Conservation (phyloP, 768 basidiomycete species). For the Serpula lacrymans region DNA sequence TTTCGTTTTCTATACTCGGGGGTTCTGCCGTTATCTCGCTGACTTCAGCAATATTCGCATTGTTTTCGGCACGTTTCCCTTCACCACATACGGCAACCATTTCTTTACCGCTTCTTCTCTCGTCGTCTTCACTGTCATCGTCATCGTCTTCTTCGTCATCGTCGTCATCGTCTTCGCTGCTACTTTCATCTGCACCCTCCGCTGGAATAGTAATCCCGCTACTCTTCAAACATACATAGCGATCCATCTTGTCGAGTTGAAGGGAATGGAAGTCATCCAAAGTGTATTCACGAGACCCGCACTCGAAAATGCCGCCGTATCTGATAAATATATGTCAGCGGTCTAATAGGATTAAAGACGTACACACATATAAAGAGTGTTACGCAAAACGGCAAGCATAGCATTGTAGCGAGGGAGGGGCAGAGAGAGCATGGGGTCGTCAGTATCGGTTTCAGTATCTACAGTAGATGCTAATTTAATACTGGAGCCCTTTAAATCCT, state of each 20-base stretch:
- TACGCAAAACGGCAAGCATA: constrained; percentile 82
- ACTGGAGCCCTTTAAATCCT: too few species aligned
- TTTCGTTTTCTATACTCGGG: too few species aligned
- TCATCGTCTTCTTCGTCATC: constrained; percentile 55
- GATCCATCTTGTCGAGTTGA: constrained; percentile 81
- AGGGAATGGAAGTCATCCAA: constrained; percentile 85
- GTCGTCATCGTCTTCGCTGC: constrained; percentile 57
- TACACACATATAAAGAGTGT: constrained; percentile 81
- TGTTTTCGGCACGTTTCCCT: neutral
- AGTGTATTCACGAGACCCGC: constrained; percentile 79
- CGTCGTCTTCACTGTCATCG: constrained; percentile 39
- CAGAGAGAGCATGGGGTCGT: constrained; percentile 60
- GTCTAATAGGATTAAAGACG: neutral
- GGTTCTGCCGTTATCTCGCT: too few species aligned
- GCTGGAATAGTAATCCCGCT: constrained; percentile 59
- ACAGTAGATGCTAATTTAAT: too few species aligned
- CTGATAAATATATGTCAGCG: constrained; percentile 31
- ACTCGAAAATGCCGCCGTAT: constrained; percentile 88
- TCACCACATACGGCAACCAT: neutral
- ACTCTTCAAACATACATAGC: constrained; percentile 68
- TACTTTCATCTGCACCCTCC: constrained; percentile 60
- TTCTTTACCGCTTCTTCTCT: constrained; percentile 16
- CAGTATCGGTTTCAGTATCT: constrained; percentile 45
- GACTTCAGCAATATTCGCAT: neutral
- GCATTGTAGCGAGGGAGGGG: constrained; percentile 82